Percentiles rank a stretch among this genome's conserved stretches.
Conservation (phyloP, 352 stramenopile species). For the Globisporangium abappressorium region DNA sequence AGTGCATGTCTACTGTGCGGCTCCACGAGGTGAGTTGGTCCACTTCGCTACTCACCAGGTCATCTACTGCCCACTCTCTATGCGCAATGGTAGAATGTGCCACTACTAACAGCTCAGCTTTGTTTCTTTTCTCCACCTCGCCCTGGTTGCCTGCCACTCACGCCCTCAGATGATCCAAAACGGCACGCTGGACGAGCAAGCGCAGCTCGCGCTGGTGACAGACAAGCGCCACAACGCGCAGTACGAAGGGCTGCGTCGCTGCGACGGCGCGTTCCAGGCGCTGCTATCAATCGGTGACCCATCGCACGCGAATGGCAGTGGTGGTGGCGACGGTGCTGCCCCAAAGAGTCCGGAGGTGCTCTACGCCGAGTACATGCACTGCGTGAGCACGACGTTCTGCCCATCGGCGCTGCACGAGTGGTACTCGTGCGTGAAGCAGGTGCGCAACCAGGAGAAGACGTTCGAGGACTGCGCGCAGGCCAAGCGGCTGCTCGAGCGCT, state of each 20-base stretch:
- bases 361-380: constrained; percentile 70
- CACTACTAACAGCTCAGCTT: background rate
- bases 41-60: no score
- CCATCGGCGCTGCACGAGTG: constrained; percentile 46
- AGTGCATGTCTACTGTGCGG: constrained; percentile 57
- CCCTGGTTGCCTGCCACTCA: background rate
- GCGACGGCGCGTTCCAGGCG: constrained; percentile 48
- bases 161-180: constrained; percentile 41
- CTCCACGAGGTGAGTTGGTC: constrained; percentile 50
- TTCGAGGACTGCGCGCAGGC: constrained; percentile 43
- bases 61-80: background rate
- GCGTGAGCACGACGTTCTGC: constrained; percentile 48
- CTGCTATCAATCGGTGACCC: constrained; percentile 33
- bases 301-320: constrained; percentile 6
- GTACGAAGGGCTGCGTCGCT: constrained; percentile 51
- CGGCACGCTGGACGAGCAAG: constrained; percentile 34
- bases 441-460: constrained; percentile 32
- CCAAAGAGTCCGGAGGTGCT: constrained; percentile 39
- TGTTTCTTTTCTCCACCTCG: background rate
- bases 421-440: constrained; percentile 47
- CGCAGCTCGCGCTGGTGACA: constrained; percentile 39
- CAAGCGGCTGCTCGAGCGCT: constrained; percentile 73
- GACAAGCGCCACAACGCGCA: constrained; percentile 33
- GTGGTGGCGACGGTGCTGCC: background rate
- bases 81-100: no score